These are phyloP conservation scores for Yarrowia osloensis DNA, from an alignment of 805 yeast species.

Conservation along the genomic window DNA sequence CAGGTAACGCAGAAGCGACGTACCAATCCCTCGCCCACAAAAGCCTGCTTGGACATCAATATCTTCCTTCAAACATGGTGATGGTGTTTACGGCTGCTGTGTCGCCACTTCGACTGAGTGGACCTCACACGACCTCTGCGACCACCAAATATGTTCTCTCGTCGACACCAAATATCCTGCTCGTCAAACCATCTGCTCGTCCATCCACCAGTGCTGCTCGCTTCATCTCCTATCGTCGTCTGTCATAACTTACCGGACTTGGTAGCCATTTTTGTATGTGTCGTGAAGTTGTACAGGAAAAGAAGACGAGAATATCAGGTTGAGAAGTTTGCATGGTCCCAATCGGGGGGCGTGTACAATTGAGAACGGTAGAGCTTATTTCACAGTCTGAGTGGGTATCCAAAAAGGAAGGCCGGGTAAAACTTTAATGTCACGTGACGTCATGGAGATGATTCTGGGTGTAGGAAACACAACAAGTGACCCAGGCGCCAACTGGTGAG, in stretches of 20 bases:
- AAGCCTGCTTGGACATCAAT: too few relatives aligned
- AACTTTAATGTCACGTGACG: slow-evolving; percentile 20
- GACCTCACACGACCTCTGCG: not conserved
- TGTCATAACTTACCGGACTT: slow-evolving; percentile 32
- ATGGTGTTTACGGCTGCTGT: not conserved
- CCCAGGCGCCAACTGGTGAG: not conserved
- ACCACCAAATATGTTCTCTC: slow-evolving; percentile 1
- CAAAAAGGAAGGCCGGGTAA: slow-evolving; percentile 29
- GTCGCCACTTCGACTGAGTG: not conserved
- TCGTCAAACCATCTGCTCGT: not conserved
- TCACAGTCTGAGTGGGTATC: slow-evolving; percentile 26
- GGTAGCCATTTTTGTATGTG: slow-evolving; percentile 35
- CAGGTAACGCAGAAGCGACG: not conserved
- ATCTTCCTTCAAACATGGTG: not conserved
- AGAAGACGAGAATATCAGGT: slow-evolving; percentile 23
- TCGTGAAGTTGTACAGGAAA: slow-evolving; percentile 29
- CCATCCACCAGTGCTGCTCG: not conserved
- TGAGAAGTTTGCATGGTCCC: slow-evolving; percentile 31
- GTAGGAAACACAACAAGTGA: not conserved
- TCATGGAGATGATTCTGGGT: not conserved
- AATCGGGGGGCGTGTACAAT: slow-evolving; percentile 28
- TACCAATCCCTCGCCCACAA: not conserved
- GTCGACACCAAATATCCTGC: slow-evolving; percentile 19
- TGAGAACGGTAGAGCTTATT: slow-evolving; percentile 1
- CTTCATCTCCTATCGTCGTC: not conserved